Base-by-base conservation (phyloP, 2,329 filamentous ascomycete species). In the Nemania sp. region DNA sequence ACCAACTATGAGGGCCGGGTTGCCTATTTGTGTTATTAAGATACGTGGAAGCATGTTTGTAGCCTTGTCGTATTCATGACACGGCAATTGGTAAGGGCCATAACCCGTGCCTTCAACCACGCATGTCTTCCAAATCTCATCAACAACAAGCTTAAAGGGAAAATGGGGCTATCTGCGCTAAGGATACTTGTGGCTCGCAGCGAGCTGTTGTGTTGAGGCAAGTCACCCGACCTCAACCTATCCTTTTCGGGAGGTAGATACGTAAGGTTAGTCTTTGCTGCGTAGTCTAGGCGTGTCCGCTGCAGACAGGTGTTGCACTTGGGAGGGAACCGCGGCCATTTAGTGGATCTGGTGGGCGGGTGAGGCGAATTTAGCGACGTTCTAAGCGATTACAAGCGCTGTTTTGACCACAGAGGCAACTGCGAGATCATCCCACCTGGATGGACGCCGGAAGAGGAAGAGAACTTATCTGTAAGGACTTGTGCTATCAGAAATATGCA, bases 381-480 rank as follows among this genome's bases (percentile, higher is more conserved):
- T 39, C 36, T 42, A 56, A 57, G 48, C 48, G 40, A 56, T 40
- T 49, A 60, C 33, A 36, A 51, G 51, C 60, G 56, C 63, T 63
- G 55, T 52, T 65, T 58, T 62, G 55, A 57, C 9, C 9, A 31
- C 9, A 11, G 51, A 57, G 59, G 56, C 58, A 51, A 60, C 57
- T 60, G 50, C 52, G 52, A 58, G 57, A 62, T 61, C 57, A 54
- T 40, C 50, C 56, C 53, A 17, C 37, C 56, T 56, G 54, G 42
- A 51, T 43, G 56, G 28, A n/a, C 58, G 50, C 57, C 45, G 41
- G 48, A 52, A 52, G 30, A 47, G 54, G 60, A n/a, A n/a, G n/a
- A n/a, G n/a, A n/a, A n/a, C n/a, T n/a, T n/a, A n/a, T n/a, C n/a
- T n/a, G n/a, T 49, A 56, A 56, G 59, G 49, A 53, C 52, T 57